These are phyloP conservation scores for Gypsophila paniculata DNA, from an alignment of 179 eudicot species.

Conservation along the genomic window DNA sequence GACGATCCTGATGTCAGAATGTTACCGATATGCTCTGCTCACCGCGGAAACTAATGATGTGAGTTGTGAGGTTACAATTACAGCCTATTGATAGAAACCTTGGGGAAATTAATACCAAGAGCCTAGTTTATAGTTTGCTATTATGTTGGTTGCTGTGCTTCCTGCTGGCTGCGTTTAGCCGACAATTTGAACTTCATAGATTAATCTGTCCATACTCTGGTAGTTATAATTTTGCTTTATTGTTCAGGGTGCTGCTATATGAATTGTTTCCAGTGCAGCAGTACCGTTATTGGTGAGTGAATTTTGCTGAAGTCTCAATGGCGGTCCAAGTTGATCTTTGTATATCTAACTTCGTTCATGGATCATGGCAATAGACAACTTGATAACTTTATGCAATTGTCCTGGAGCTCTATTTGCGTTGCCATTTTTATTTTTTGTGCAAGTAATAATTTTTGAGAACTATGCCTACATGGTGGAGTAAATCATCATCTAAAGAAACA, in stretches of 20 bases:
- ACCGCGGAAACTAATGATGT: neutral
- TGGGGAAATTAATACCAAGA: no score
- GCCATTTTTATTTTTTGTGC: slow-evolving; percentile 4
- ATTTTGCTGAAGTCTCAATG: slow-evolving; percentile 14
- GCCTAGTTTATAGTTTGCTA: neutral
- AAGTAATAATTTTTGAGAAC: slow-evolving; percentile 22
- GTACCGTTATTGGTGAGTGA: slow-evolving; percentile 7
- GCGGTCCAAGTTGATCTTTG: slow-evolving; percentile 9
- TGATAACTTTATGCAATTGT: slow-evolving; percentile 16
- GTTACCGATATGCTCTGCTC: neutral
- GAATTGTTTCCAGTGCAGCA: slow-evolving; percentile 15
- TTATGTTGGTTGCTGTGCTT: neutral
- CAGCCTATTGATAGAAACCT: no score
- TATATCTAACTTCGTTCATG: neutral
- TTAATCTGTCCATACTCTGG: neutral
- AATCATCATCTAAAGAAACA: slow-evolving; percentile 76
- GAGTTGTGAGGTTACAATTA: no score
- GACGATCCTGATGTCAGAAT: no score
- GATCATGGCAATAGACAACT: slow-evolving; percentile 11
- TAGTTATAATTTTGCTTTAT: neutral
- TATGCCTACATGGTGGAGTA: slow-evolving; percentile 93
- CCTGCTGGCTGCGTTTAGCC: no score
- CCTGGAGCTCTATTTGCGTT: slow-evolving; percentile 10
- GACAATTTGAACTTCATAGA: neutral
- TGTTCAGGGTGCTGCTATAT: slow-evolving; percentile 15